Base-by-base conservation (phyloP, 2,329 filamentous ascomycete species). In the Microcyclosporella mali region DNA sequence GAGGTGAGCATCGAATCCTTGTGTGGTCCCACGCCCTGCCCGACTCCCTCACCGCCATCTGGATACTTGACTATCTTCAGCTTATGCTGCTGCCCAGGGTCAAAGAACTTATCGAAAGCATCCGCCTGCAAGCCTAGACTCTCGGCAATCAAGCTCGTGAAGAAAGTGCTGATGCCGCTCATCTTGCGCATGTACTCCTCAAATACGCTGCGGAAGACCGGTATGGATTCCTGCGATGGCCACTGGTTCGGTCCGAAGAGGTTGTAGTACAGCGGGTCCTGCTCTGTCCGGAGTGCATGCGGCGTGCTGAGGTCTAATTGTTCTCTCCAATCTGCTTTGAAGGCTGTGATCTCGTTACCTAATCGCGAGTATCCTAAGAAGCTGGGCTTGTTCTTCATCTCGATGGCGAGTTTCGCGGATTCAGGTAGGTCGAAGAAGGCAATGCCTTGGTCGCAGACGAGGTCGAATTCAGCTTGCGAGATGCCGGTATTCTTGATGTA, bases 41-140 rank as follows among this genome's bases (percentile, higher is more conserved):
- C 55, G 70, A 64, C 66, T 28, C 68, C 79, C 54, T 82, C 79
- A 41, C 70, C 68, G 44, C 40, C 58, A 60, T 92, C 87, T 0
- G 88, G 88, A 60, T 92, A 94, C 68, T 85, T 87, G 47, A 94
- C 82, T 46, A 94, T 82, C 40, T 94, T 94, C 57, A 94, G 74
- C 70, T 94, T 94, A 70, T 94, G 86, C 68, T 92, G 87, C 69
- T 70, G 73, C 32, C 74, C 66, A 1, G 56, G 55, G 61, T 89
- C 85, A 66, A 90, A 90, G 71, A 89, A 94, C 56, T 77, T 79
- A 59, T 79, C 70, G 64, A 94, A 94, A 0, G 88, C 85, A 38
- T 74, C 66, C 0, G 72, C 49, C 0, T 83, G 78, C 4, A 94
- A 72, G 8, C 78, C 77, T 49, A 94, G 83, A n/a, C 85, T 84